Evolutionary conservation across 257 asterid species (phyloP).

Genomic region (Solanum paucissectum): DNA sequence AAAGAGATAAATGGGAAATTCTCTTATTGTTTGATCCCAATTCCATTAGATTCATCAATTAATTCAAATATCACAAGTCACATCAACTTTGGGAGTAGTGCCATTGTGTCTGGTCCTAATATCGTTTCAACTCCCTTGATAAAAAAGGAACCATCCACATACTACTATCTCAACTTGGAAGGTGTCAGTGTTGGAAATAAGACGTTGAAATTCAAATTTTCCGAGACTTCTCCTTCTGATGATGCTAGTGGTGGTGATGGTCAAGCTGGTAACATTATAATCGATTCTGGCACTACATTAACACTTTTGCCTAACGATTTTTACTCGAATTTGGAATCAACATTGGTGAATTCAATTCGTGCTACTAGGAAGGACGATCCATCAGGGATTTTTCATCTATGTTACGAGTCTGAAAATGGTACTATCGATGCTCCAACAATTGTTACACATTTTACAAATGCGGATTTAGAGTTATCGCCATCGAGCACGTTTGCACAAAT

Average conservation of each 20-base stretch:
- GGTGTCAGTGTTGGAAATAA: neutral
- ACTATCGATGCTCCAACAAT: neutral
- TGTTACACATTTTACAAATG: neutral
- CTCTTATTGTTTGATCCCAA: conserved; percentile 4
- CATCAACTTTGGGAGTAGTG: conserved; percentile 3
- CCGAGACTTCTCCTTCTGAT: neutral
- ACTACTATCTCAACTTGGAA: conserved; percentile 1
- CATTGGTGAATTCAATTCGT: neutral
- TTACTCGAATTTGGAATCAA: neutral
- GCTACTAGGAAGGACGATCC: neutral
- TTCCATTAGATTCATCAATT: neutral
- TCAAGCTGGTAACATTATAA: conserved; percentile 22
- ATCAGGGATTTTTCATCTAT: neutral
- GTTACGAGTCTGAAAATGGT: neutral
- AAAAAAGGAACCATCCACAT: neutral
- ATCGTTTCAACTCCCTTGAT: neutral
- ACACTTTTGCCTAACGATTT: neutral
- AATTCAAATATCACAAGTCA: neutral
- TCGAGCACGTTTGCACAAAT: neutral
- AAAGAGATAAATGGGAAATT: conserved; percentile 2
- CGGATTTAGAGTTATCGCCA: neutral
- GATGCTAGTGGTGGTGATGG: neutral
- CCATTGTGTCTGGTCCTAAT: neutral
- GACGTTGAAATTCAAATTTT: neutral
- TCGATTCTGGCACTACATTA: conserved; percentile 41